phyloP scores from a whole-genome alignment of 306 rosid species.

The Gynostemma pentaphyllum region DNA sequence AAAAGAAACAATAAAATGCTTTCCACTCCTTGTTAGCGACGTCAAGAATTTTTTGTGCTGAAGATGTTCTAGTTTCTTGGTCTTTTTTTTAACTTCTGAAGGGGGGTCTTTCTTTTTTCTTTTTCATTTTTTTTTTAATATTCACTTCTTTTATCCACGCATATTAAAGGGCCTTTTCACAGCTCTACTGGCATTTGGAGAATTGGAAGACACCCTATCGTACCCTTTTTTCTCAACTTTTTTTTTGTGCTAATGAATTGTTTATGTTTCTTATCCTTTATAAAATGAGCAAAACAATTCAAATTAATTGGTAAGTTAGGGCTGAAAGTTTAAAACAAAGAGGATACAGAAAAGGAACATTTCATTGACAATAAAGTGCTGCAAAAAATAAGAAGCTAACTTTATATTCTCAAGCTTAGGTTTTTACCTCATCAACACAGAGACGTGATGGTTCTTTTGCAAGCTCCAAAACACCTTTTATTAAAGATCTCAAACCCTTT shows the following conservation, averaged over 20 bases:
- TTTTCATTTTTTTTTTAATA: neutral
- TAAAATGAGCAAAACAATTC: neutral
- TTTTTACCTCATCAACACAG: slow-evolving; percentile 90
- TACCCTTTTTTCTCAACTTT: no score
- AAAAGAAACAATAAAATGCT: neutral
- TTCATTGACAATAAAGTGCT: neutral
- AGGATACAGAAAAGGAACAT: neutral
- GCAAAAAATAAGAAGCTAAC: neutral
- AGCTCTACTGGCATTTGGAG: neutral
- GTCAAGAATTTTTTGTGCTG: neutral
- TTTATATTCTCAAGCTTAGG: neutral
- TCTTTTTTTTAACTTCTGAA: neutral
- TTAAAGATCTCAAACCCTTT: slow-evolving; percentile 91
- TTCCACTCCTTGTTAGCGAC: neutral
- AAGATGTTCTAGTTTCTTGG: neutral
- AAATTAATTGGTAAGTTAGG: neutral
- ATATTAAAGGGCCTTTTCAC: neutral
- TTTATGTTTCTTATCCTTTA: neutral
- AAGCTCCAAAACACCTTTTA: slow-evolving; percentile 94
- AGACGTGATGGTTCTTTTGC: slow-evolving; percentile 97
- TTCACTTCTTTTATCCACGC: neutral
- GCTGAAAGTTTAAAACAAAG: neutral
- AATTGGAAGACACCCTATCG: neutral
- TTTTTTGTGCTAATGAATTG: neutral
- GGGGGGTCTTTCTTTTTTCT: neutral